phyloP scores from a whole-genome alignment of 768 basidiomycete genomes.

The Pleurotus tuoliensis region DNA sequence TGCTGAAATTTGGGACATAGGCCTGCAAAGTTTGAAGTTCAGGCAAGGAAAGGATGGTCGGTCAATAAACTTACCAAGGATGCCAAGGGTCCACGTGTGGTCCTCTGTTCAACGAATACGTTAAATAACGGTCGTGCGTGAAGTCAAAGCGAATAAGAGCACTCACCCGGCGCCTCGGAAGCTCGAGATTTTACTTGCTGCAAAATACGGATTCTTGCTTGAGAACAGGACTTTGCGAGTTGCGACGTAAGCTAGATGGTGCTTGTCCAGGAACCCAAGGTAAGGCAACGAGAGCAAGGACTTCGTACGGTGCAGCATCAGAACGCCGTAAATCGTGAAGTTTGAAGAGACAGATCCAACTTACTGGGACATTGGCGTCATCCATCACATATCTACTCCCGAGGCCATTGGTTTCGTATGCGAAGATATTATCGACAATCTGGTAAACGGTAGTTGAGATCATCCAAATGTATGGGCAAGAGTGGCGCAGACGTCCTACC shows the following conservation, averaged over 20 bases:
- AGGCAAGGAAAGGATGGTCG: background rate
- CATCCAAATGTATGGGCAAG: too few species aligned
- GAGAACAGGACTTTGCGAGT: conserved; percentile 64
- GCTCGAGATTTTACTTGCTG: conserved; percentile 41
- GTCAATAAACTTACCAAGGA: conserved; percentile 47
- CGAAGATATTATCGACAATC: conserved; percentile 64
- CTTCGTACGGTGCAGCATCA: conserved; percentile 25
- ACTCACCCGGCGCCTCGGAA: conserved; percentile 67
- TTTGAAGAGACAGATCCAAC: conserved; percentile 14
- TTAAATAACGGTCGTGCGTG: background rate
- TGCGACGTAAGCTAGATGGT: conserved; percentile 54
- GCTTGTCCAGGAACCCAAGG: conserved; percentile 67
- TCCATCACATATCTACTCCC: conserved; percentile 79
- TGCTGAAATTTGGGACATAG: conserved; percentile 75
- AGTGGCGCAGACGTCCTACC: conserved; percentile 27
- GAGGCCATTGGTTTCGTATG: conserved; percentile 76
- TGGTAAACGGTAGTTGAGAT: conserved; percentile 17
- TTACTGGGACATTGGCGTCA: conserved; percentile 79
- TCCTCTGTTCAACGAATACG: conserved; percentile 40
- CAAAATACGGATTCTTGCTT: conserved; percentile 64
- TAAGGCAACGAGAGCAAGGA: conserved; percentile 78
- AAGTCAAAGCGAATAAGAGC: background rate
- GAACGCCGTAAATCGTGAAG: background rate
- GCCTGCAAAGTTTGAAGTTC: conserved; percentile 36
- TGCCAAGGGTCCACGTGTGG: conserved; percentile 72